phyloP scores from a whole-genome alignment of 495 filamentous ascomycete genomes.

The Annulohypoxylon moriforme region DNA sequence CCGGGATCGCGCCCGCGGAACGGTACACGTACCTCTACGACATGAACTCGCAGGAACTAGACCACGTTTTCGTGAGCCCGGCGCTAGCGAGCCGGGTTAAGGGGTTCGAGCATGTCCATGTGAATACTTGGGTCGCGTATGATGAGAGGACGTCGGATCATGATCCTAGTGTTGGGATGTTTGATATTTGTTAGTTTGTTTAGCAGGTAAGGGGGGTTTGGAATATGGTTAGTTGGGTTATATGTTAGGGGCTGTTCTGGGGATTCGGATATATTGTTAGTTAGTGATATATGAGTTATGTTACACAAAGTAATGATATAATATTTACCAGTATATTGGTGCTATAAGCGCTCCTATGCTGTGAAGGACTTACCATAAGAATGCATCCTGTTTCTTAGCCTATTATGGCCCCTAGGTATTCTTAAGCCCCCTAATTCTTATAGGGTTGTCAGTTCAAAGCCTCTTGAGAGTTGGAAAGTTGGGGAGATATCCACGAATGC shows the following conservation, averaged over 20 bases:
- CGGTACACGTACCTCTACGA: constrained; percentile 71
- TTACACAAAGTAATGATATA: neutral
- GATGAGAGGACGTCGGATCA: constrained; percentile 66
- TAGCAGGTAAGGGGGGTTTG: neutral
- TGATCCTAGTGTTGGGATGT: constrained; percentile 67
- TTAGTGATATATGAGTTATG: neutral
- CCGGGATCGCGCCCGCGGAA: constrained; percentile 57
- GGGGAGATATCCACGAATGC: neutral
- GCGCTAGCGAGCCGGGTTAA: constrained; percentile 42
- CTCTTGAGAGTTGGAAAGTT: no score
- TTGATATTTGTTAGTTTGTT: constrained; percentile 60
- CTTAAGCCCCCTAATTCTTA: neutral
- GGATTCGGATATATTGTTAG: neutral
- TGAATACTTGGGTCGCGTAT: constrained; percentile 67
- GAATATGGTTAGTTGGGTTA: neutral
- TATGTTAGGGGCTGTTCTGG: no score
- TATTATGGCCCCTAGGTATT: constrained; percentile 1
- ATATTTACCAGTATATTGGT: neutral
- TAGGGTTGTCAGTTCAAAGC: neutral
- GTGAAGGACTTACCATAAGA: neutral
- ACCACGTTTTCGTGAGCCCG: constrained; percentile 69
- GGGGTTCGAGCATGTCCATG: constrained; percentile 69
- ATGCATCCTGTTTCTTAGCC: neutral
- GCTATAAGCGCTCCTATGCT: neutral
- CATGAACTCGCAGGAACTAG: constrained; percentile 66